phyloP scores from a whole-genome alignment of 2,329 filamentous ascomycete genomes.

The Ophiognomonia clavigignenti-juglandacearum region DNA sequence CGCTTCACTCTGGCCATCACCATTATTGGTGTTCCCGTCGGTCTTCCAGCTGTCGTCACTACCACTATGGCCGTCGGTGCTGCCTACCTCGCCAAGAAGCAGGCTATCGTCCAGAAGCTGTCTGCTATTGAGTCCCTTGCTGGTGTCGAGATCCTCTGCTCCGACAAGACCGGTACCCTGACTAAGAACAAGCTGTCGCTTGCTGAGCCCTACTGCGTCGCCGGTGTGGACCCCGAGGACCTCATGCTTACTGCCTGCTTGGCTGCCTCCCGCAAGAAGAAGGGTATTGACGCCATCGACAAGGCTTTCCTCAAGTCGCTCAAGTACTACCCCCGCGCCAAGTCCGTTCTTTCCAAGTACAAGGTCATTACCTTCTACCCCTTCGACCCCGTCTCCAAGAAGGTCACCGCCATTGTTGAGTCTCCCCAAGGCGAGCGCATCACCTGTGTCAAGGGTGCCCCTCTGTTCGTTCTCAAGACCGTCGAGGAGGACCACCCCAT shows the following conservation, averaged over 20 bases:
- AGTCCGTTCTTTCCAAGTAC: slow-evolving; percentile 76
- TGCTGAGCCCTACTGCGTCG: slow-evolving; percentile 76
- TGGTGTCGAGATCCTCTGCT: slow-evolving; percentile 90
- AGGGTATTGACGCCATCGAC: slow-evolving; percentile 92
- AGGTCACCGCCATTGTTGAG: slow-evolving; percentile 79
- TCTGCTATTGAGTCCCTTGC: slow-evolving; percentile 88
- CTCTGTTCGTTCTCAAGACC: slow-evolving; percentile 80
- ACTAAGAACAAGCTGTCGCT: slow-evolving; percentile 94
- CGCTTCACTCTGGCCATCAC: slow-evolving; percentile 84
- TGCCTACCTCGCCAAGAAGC: slow-evolving; percentile 85
- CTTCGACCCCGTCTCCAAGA: slow-evolving; percentile 92
- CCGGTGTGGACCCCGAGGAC: slow-evolving; percentile 78
- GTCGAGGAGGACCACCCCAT: slow-evolving; percentile 82
- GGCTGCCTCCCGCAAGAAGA: slow-evolving; percentile 89
- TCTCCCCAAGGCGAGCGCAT: slow-evolving; percentile 80
- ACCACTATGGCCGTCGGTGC: slow-evolving; percentile 94
- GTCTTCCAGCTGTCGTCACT: slow-evolving; percentile 88
- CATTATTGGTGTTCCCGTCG: slow-evolving; percentile 87
- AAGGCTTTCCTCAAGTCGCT: slow-evolving; percentile 90
- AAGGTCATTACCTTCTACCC: slow-evolving; percentile 79
- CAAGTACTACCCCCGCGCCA: slow-evolving; percentile 76
- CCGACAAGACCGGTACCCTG: slow-evolving; percentile 89
- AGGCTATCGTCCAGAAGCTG: slow-evolving; percentile 90
- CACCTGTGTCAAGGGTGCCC: slow-evolving; percentile 86
- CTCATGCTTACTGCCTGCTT: slow-evolving; percentile 90